phyloP scores from a whole-genome alignment of 1,139 yeast genomes.

The Taphrina betulina region DNA sequence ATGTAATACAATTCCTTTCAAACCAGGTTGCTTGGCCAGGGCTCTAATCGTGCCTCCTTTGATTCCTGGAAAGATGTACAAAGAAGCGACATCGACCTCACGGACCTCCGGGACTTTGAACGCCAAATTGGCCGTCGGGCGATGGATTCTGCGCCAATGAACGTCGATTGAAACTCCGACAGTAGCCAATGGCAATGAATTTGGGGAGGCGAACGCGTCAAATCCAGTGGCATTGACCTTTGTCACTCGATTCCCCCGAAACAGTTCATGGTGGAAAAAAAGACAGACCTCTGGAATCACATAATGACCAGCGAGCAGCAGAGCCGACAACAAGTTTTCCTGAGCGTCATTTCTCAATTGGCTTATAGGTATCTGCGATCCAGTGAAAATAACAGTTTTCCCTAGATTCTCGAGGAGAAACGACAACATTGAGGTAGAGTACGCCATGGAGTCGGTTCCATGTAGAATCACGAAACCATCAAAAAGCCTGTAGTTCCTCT shows the following conservation, averaged over 20 bases:
- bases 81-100: constrained; percentile 27
- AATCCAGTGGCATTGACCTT: constrained; percentile 31
- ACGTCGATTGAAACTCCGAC: constrained; percentile 27
- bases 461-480: constrained; percentile 32
- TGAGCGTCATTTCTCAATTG: constrained; percentile 29
- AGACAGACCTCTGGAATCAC: constrained; percentile 33
- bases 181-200: constrained; percentile 23
- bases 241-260: constrained; percentile 32
- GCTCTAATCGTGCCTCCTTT: constrained; percentile 23
- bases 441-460: constrained; percentile 33
- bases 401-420: constrained; percentile 32
- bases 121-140: constrained; percentile 20
- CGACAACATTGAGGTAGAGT: constrained; percentile 28
- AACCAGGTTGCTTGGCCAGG: constrained; percentile 8
- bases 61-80: constrained; percentile 31
- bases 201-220: constrained; percentile 31
- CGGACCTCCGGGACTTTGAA: constrained; percentile 24
- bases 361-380: constrained; percentile 30
- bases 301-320: constrained; percentile 25
- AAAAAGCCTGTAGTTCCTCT: constrained; percentile 24
- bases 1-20: constrained; percentile 24
- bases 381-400: constrained; percentile 30
- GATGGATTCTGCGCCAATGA: constrained; percentile 24
- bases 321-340: constrained; percentile 25
- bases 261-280: constrained; percentile 30